These are phyloP conservation scores for Leccinum barrowsii DNA, from an alignment of 768 basidiomycete genomes.

Conservation along the genomic window DNA sequence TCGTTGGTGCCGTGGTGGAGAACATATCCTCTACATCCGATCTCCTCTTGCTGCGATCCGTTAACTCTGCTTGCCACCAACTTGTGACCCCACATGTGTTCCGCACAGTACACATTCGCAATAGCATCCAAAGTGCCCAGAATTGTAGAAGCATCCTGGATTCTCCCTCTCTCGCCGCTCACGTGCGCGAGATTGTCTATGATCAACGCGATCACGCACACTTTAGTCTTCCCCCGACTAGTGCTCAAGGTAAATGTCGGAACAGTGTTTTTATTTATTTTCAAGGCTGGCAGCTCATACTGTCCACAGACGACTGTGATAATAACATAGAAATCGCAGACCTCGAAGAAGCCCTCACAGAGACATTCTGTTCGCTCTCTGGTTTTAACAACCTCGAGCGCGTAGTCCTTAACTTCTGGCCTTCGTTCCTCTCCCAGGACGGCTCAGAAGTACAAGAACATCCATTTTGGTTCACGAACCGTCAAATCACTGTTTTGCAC, in stretches of 20 bases:
- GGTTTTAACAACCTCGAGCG: constrained; percentile 1
- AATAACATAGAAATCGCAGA: not conserved
- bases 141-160: constrained; percentile 22
- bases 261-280: too few relatives aligned
- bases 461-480: constrained; percentile 31
- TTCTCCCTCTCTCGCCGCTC: constrained; percentile 18
- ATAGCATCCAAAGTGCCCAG: constrained; percentile 26
- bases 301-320: not conserved
- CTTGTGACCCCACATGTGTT: constrained; percentile 26
- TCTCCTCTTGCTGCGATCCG: constrained; percentile 13
- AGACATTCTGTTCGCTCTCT: not conserved
- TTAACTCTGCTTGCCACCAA: constrained; percentile 24
- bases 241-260: constrained; percentile 8
- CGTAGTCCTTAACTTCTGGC: constrained; percentile 30
- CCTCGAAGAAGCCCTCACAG: not conserved
- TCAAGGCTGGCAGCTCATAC: not conserved
- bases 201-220: constrained; percentile 24
- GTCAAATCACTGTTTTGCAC: constrained; percentile 24
- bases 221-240: constrained; percentile 21
- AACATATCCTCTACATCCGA: constrained; percentile 23
- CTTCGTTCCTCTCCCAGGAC: constrained; percentile 24
- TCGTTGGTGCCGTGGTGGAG: constrained; percentile 22
- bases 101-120: constrained; percentile 20
- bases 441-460: constrained; percentile 24
- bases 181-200: constrained; percentile 29